Evolutionary conservation across 768 basidiomycete species (phyloP).

Genomic region (Kwoniella botswanensis): DNA sequence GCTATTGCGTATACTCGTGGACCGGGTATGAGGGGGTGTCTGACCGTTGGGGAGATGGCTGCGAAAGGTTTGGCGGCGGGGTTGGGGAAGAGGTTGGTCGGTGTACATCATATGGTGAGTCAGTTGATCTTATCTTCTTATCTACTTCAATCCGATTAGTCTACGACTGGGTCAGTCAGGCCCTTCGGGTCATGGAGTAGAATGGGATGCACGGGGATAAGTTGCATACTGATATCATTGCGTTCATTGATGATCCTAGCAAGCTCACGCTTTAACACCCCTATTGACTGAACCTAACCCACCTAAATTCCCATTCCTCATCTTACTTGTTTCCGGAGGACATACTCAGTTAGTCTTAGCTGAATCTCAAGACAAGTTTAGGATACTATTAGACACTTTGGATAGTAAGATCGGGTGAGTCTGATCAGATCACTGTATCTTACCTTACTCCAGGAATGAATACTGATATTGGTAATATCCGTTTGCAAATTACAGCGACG

Average conservation of each 20-base stretch:
- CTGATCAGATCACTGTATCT: background rate
- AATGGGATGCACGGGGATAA: too few relatives aligned
- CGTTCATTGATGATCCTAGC: slow-evolving; percentile 61
- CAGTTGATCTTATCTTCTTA: slow-evolving; percentile 1
- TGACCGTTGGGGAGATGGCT: slow-evolving; percentile 77
- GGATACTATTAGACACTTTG: slow-evolving; percentile 72
- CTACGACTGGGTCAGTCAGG: too few relatives aligned
- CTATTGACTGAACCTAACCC: slow-evolving; percentile 66
- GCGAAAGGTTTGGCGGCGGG: slow-evolving; percentile 85
- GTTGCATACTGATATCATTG: too few relatives aligned
- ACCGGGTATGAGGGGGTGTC: slow-evolving; percentile 72
- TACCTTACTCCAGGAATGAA: too few relatives aligned
- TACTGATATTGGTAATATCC: background rate
- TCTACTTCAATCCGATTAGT: background rate
- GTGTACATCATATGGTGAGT: slow-evolving; percentile 92
- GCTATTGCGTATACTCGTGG: slow-evolving; percentile 88
- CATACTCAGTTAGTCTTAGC: slow-evolving; percentile 88
- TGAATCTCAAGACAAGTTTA: slow-evolving; percentile 65
- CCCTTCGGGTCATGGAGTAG: too few relatives aligned
- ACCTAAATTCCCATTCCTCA: slow-evolving; percentile 81
- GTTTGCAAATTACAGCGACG: slow-evolving; percentile 57
- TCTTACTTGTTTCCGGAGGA: slow-evolving; percentile 88
- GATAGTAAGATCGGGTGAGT: slow-evolving; percentile 74
- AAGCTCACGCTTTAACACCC: slow-evolving; percentile 88
- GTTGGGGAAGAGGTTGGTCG: slow-evolving; percentile 76